These are phyloP conservation scores for Quercus suber DNA, from an alignment of 306 rosid species.

Conservation along the genomic window DNA sequence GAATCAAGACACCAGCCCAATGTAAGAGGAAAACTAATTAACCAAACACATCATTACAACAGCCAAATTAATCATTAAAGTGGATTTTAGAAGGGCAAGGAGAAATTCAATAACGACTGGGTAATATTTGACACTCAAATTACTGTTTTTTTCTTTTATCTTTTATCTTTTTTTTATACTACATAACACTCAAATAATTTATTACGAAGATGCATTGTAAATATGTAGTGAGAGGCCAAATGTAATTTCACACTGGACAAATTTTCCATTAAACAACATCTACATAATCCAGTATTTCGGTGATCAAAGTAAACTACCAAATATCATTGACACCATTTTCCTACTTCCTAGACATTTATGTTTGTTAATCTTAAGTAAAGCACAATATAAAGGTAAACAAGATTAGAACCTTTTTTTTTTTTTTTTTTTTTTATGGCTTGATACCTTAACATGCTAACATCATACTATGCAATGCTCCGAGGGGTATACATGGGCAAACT, in stretches of 20 bases:
- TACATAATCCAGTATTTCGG: neutral
- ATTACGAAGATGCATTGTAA: neutral
- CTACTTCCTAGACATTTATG: neutral
- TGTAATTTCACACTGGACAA: neutral
- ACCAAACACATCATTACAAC: neutral
- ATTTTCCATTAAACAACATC: neutral
- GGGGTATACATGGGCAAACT: neutral
- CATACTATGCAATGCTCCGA: neutral
- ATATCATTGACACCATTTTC: neutral
- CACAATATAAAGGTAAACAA: neutral
- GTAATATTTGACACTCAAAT: neutral
- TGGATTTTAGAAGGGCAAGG: neutral
- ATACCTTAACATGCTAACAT: neutral
- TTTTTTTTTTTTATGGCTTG: neutral
- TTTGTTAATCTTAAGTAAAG: neutral
- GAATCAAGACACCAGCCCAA: neutral
- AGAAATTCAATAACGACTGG: neutral
- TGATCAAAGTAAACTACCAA: neutral
- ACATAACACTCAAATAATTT: neutral
- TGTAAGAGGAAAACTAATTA: neutral
- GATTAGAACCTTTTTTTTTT: neutral
- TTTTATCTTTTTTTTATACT: neutral
- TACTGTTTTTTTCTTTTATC: neutral
- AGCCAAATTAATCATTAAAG: neutral
- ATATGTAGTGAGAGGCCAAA: neutral